Evolutionary conservation across 345 rosid species (phyloP).

Genomic region (Firmiana major): DNA sequence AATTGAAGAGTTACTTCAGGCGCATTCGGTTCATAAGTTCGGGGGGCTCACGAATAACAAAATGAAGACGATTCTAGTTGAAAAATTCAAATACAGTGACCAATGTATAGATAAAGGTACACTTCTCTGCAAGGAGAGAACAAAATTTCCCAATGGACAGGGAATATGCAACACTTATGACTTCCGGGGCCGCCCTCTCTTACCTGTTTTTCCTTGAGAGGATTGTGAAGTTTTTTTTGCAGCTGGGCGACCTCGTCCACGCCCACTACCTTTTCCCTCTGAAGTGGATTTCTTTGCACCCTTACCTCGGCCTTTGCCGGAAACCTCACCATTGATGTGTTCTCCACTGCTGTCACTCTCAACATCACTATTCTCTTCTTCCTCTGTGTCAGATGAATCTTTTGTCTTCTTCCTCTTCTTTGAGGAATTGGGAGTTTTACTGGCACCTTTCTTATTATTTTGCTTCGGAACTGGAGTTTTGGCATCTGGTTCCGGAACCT

Average conservation of each 20-base stretch:
- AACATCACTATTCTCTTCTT: constrained; percentile 36
- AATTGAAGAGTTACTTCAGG: background rate
- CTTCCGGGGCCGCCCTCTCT: constrained; percentile 80
- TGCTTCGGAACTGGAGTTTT: constrained; percentile 22
- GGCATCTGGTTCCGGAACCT: constrained; percentile 28
- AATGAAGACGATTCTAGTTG: background rate
- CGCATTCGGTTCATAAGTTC: background rate
- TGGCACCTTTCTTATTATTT: constrained; percentile 38
- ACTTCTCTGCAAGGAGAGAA: constrained; percentile 6
- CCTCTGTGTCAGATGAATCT: constrained; percentile 57
- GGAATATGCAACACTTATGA: constrained; percentile 20
- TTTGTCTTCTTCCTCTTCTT: constrained; percentile 63
- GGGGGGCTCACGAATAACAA: background rate
- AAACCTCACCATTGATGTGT: constrained; percentile 44
- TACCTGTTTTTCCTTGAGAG: constrained; percentile 45
- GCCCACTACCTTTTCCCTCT: constrained; percentile 38
- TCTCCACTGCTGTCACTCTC: constrained; percentile 52
- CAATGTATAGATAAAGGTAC: background rate
- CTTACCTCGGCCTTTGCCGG: constrained; percentile 47
- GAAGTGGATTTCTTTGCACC: constrained; percentile 18
- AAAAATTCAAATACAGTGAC: background rate
- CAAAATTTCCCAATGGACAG: constrained; percentile 11
- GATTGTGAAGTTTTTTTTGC: constrained; percentile 34
- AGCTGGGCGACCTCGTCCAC: constrained; percentile 37
- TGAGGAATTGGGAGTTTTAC: constrained; percentile 31